These are phyloP conservation scores for Leptomonas pyrrhocoris DNA, from an alignment of 208 protist species.

Conservation along the genomic window DNA sequence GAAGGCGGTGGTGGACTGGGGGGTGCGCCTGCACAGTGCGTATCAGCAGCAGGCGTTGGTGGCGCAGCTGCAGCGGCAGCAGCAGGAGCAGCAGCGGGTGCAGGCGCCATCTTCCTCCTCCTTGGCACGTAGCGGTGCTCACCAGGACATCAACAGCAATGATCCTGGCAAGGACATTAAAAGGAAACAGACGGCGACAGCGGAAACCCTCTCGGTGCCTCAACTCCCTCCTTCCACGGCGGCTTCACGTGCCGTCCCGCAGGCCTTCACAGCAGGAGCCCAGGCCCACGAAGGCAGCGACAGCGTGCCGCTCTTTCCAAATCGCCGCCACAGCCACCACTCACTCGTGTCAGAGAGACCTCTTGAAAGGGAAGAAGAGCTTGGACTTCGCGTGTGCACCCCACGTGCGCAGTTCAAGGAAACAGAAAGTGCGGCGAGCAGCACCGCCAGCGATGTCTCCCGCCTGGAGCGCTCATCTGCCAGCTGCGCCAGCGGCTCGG, in stretches of 20 bases:
- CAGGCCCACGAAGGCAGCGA: no score
- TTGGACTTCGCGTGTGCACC: not conserved
- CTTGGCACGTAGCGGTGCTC: not conserved
- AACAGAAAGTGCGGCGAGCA: not conserved
- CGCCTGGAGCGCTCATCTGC: not conserved
- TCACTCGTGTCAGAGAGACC: not conserved
- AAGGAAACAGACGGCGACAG: no score
- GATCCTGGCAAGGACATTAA: not conserved
- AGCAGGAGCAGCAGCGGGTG: constrained; percentile 34
- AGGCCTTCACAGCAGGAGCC: not conserved
- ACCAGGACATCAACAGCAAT: not conserved
- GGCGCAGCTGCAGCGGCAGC: constrained; percentile 19
- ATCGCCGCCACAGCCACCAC: not conserved
- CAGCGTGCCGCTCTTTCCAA: no score
- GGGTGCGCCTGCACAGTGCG: constrained; percentile 20
- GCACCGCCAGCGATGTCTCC: not conserved
- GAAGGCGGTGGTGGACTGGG: constrained; percentile 13
- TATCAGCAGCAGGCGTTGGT: constrained; percentile 18
- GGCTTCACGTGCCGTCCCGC: not conserved
- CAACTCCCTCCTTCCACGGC: not conserved
- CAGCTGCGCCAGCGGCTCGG: not conserved
- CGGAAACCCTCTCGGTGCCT: not conserved
- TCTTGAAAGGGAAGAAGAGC: not conserved
- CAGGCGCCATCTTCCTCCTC: not conserved
- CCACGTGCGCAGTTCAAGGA: constrained; percentile 2